phyloP scores from a whole-genome alignment of 768 basidiomycete species.

The Hericium rajendrae region DNA sequence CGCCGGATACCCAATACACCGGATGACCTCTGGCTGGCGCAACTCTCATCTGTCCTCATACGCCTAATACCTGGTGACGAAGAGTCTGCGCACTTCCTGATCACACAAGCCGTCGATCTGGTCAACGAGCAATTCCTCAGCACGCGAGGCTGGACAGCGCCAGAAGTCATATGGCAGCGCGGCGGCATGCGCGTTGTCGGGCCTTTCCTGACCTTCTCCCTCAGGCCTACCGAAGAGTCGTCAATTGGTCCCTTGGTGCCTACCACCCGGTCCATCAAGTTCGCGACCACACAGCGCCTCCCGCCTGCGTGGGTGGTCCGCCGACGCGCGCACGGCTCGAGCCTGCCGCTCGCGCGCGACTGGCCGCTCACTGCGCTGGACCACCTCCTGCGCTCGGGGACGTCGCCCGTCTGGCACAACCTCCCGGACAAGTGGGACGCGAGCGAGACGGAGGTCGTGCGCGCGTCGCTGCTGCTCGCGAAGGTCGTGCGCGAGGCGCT shows the following conservation, averaged over 20 bases:
- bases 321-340: slow-evolving; percentile 14
- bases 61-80: slow-evolving; percentile 71
- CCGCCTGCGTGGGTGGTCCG: slow-evolving; percentile 14
- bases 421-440: slow-evolving; percentile 69
- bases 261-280: slow-evolving; percentile 46
- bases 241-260: slow-evolving; percentile 40
- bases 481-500: slow-evolving; percentile 39
- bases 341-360: slow-evolving; percentile 43
- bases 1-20: slow-evolving; percentile 44
- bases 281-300: slow-evolving; percentile 44
- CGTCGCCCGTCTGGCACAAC: slow-evolving; percentile 56
- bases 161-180: slow-evolving; percentile 37
- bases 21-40: slow-evolving; percentile 55
- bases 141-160: slow-evolving; percentile 27
- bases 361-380: slow-evolving; percentile 67
- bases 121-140: slow-evolving; percentile 34
- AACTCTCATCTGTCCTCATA: slow-evolving; percentile 46
- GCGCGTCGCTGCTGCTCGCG: slow-evolving; percentile 57
- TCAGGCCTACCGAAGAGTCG: slow-evolving; percentile 32
- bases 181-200: slow-evolving; percentile 40
- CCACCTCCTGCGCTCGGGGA: slow-evolving; percentile 73
- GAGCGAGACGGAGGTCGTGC: slow-evolving; percentile 69
- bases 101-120: slow-evolving; percentile 29
- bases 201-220: slow-evolving; percentile 49
- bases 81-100: slow-evolving; percentile 34